phyloP scores from a whole-genome alignment of 208 protist genomes.

The Zelonia costaricensis region DNA sequence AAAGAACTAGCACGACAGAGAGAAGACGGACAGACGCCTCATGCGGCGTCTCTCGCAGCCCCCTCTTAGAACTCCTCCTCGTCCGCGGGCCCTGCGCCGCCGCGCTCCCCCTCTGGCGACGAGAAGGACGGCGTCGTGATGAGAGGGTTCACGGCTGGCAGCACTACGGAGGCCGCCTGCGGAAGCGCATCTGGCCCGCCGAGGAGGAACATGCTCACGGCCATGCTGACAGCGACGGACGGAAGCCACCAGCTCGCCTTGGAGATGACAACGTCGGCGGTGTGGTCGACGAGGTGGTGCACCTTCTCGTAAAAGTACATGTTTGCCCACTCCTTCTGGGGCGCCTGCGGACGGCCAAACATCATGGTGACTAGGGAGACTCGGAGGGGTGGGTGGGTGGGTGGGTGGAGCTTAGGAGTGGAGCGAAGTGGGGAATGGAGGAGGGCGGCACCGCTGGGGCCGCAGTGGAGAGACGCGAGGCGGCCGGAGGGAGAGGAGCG shows the following conservation, averaged over 20 bases:
- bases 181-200: conserved; percentile 61
- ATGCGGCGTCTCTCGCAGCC: no score
- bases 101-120: conserved; percentile 21
- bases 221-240: conserved; percentile 72
- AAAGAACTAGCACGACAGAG: no score
- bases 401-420: no score
- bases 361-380: conserved; percentile 34
- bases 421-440: no score
- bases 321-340: conserved; percentile 76
- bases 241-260: conserved; percentile 89
- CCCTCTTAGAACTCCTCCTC: conserved; percentile 48
- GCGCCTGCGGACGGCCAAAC: conserved; percentile 65
- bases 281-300: conserved; percentile 83
- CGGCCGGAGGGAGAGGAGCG: no score
- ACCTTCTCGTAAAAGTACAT: conserved; percentile 90
- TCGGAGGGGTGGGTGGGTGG: no score
- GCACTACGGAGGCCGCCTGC: conserved; percentile 47
- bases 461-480: no score
- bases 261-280: conserved; percentile 66
- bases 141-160: conserved; percentile 55
- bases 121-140: conserved; percentile 59
- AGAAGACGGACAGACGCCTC: no score
- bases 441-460: no score
- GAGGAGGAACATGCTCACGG: conserved; percentile 70
- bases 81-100: conserved; percentile 34